Evolutionary conservation across 176 grass and related monocot genomes (phyloP).

Genomic region (Bolboschoenus planiculmis): DNA sequence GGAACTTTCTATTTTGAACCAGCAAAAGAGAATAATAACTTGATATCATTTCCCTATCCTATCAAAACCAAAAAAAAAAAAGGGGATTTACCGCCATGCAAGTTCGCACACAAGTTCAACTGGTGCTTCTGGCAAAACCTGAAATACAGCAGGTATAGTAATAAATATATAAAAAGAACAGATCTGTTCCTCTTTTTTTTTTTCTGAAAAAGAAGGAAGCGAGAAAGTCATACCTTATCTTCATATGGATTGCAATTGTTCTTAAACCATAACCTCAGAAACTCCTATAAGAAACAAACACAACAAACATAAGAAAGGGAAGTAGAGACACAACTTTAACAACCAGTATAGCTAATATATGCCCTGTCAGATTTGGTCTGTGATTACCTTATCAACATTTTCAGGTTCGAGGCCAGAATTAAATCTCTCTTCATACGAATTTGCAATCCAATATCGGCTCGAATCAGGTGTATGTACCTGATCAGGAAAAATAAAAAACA

Average conservation of each 20-base stretch:
- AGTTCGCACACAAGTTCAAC: constrained; percentile 81
- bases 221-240: constrained; percentile 45
- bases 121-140: constrained; percentile 90
- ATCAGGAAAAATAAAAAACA: not conserved
- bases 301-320: not conserved
- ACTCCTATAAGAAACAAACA: constrained; percentile 51
- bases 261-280: constrained; percentile 92
- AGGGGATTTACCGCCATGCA: constrained; percentile 62
- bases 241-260: constrained; percentile 96
- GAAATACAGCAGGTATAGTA: constrained; percentile 14
- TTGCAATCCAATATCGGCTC: constrained; percentile 94
- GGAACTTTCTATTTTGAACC: not conserved
- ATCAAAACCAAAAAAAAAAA: not conserved
- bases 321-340: not conserved
- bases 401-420: constrained; percentile 76
- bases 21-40: not conserved
- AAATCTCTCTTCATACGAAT: constrained; percentile 75
- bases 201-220: not conserved
- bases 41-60: not conserved
- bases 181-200: not conserved
- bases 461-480: constrained; percentile 97
- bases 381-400: constrained; percentile 88
- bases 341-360: not conserved
- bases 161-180: constrained; percentile 10
- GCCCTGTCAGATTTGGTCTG: not conserved